Percentiles rank a stretch among this genome's conserved stretches.
These are phyloP conservation scores for Yamagishiella unicocca DNA, from an alignment of 139 green algal genomes.

Conservation along the genomic window DNA sequence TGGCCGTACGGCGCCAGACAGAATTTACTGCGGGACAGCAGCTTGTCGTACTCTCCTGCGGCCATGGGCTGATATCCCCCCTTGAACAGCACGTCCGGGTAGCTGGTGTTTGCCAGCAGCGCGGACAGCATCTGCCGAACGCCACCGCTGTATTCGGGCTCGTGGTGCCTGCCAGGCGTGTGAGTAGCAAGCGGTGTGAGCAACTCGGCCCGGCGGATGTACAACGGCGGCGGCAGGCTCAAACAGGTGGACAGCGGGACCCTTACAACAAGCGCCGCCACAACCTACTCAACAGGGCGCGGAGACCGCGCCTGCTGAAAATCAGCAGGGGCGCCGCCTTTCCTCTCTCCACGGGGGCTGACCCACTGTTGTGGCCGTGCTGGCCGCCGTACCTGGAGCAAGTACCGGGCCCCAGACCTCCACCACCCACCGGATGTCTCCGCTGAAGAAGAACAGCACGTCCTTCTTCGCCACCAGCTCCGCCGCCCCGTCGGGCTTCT, in stretches of 20 bases:
- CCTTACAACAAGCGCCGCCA: no score
- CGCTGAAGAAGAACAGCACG: conserved; percentile 49
- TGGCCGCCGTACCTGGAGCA: no score
- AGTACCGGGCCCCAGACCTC: neutral
- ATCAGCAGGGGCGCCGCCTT: no score
- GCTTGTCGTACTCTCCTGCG: conserved; percentile 21
- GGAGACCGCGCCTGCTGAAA: no score
- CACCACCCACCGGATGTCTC: conserved; percentile 7
- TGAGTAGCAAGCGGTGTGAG: neutral
- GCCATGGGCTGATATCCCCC: neutral
- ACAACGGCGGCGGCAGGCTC: no score
- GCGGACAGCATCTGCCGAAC: conserved; percentile 41
- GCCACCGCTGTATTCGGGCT: conserved; percentile 54
- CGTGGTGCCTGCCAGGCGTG: conserved; percentile 11
- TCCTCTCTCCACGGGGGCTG: no score
- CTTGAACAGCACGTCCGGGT: conserved; percentile 43
- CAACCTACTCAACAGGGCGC: no score
- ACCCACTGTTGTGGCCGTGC: no score
- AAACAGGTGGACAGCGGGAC: no score
- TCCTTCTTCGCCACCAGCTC: conserved; percentile 7
- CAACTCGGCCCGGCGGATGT: no score
- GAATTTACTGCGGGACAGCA: conserved; percentile 36
- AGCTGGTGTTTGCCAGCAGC: conserved; percentile 3
- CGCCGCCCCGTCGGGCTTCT: neutral
- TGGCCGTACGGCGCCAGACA: conserved; percentile 56